Evolutionary conservation across 2,329 filamentous ascomycete species (phyloP).

Genomic region (Rhynchosporium secalis): DNA sequence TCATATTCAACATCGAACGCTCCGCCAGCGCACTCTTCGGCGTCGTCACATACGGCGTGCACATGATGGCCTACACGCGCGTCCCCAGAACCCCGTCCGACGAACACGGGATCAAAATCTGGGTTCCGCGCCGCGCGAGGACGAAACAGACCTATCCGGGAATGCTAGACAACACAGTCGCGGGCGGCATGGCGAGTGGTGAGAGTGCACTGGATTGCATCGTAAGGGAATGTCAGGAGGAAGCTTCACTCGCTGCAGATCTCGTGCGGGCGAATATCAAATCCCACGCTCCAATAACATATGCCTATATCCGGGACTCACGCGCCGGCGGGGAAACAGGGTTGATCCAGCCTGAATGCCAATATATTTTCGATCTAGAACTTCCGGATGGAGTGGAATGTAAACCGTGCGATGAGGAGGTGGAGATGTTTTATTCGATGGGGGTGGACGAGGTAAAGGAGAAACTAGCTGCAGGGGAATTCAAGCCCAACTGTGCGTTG

Average conservation of each 20-base stretch:
- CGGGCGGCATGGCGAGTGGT: constrained; percentile 76
- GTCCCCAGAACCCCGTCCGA: constrained; percentile 44
- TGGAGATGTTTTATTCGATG: constrained; percentile 79
- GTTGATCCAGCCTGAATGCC: constrained; percentile 83
- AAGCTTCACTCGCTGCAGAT: constrained; percentile 74
- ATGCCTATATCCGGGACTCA: constrained; percentile 77
- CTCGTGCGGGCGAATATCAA: constrained; percentile 63
- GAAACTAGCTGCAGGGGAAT: constrained; percentile 69
- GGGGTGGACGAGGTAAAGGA: constrained; percentile 73
- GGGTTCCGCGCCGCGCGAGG: constrained; percentile 76
- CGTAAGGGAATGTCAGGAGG: constrained; percentile 83
- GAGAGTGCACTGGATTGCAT: constrained; percentile 80
- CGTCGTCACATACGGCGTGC: constrained; percentile 74
- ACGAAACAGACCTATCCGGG: constrained; percentile 84
- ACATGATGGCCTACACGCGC: constrained; percentile 73
- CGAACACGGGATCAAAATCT: constrained; percentile 67
- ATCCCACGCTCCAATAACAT: constrained; percentile 72
- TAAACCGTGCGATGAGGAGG: constrained; percentile 82
- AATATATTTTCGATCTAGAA: constrained; percentile 89
- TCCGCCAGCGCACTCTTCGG: constrained; percentile 73
- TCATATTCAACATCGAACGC: constrained; percentile 77
- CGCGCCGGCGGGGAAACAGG: constrained; percentile 77
- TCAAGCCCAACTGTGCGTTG: constrained; percentile 90
- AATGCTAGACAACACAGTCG: constrained; percentile 95
- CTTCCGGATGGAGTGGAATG: constrained; percentile 68